Evolutionary conservation across 257 asterid species (phyloP).

Genomic region (Solanum stenotomum): DNA sequence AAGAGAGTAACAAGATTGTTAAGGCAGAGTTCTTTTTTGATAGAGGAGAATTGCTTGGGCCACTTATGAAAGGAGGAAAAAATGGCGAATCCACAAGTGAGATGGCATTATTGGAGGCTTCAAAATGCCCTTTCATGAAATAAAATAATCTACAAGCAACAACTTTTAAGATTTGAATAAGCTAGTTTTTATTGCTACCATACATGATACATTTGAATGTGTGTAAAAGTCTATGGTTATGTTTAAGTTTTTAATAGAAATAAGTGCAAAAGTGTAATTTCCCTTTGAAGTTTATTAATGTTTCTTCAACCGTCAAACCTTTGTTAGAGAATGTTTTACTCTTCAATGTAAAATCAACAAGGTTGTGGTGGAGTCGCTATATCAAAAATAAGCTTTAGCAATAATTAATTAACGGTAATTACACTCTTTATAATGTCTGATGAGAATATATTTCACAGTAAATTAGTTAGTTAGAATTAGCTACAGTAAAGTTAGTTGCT

Average conservation of each 20-base stretch:
- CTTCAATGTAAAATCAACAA: background rate
- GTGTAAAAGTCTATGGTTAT: background rate
- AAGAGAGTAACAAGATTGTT: conserved; percentile 36
- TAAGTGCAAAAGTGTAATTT: background rate
- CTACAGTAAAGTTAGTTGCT: too few relatives aligned
- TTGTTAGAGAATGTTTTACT: background rate
- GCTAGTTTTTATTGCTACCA: background rate
- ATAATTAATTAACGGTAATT: too few relatives aligned
- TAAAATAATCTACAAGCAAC: background rate
- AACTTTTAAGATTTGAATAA: background rate
- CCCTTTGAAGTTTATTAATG: background rate
- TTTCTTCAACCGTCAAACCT: background rate
- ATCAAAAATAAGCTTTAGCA: too few relatives aligned
- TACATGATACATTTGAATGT: background rate
- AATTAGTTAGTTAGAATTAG: too few relatives aligned
- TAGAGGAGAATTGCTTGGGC: conserved; percentile 47
- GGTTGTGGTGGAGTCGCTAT: background rate
- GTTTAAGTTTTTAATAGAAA: background rate
- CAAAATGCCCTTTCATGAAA: conserved; percentile 42
- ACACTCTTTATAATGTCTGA: too few relatives aligned
- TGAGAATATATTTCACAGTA: too few relatives aligned
- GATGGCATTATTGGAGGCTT: background rate
- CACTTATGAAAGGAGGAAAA: conserved; percentile 37
- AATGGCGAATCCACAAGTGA: background rate
- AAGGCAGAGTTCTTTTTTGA: conserved; percentile 47